A percentile compares a stretch with the other conserved stretches of the same genome.
These are phyloP conservation scores for Phytopythium kandeliae DNA, from an alignment of 352 stramenopile species.

Conservation along the genomic window DNA sequence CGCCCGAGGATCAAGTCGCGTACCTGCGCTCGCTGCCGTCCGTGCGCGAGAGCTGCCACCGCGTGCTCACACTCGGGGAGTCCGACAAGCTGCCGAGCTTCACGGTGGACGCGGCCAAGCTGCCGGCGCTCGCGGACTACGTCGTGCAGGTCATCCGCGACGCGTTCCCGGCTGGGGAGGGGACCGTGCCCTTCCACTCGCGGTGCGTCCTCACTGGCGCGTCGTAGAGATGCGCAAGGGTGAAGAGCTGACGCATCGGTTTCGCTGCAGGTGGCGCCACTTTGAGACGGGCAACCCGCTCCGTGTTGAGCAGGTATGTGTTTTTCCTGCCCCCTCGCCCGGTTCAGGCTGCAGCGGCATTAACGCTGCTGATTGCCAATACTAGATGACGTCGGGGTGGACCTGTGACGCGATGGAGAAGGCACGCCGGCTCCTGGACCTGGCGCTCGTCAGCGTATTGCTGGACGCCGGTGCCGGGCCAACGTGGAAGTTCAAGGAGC, in stretches of 20 bases:
- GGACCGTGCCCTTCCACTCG: constrained; percentile 74
- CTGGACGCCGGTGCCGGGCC: constrained; percentile 70
- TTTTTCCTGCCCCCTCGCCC: too few relatives aligned
- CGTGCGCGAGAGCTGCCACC: constrained; percentile 62
- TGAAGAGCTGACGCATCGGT: neutral
- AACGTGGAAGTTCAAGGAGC: constrained; percentile 72
- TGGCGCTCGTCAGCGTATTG: constrained; percentile 75
- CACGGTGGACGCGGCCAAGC: constrained; percentile 42
- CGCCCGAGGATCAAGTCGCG: constrained; percentile 24
- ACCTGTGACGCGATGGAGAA: constrained; percentile 42
- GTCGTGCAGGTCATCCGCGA: constrained; percentile 59
- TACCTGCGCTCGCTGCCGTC: constrained; percentile 71
- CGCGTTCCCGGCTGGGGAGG: constrained; percentile 41
- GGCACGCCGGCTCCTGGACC: constrained; percentile 60
- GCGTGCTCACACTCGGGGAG: constrained; percentile 46
- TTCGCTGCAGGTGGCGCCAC: constrained; percentile 38
- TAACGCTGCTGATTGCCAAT: neutral
- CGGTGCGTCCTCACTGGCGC: constrained; percentile 33
- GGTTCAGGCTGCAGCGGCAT: too few relatives aligned
- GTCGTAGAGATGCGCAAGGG: neutral
- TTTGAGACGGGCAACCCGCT: constrained; percentile 75
- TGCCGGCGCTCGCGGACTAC: constrained; percentile 59
- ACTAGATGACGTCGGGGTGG: constrained; percentile 40
- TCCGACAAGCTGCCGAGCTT: constrained; percentile 61
- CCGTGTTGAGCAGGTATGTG: constrained; percentile 44